Evolutionary conservation across 495 filamentous ascomycete genomes (phyloP), one percentile per base, ranked within the genome.

Genomic region (Trichoderma asperelloides): DNA sequence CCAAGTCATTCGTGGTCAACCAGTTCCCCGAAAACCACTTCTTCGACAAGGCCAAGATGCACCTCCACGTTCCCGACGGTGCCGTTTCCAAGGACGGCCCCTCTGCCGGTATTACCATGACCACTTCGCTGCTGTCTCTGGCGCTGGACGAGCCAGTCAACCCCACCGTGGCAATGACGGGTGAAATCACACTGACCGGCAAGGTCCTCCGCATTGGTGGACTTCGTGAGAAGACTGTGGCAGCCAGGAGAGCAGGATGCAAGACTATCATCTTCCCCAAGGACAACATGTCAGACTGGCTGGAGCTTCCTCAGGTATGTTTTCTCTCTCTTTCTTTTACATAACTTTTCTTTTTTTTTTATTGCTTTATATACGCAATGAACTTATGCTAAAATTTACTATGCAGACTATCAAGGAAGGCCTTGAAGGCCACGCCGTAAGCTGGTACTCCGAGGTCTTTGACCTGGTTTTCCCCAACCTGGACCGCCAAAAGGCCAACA

Each of bases 171-270:
- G 94, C 96, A 63, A 99, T 99, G 96, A 99, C 96, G 25, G 96
- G 96, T 70, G 96, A 99, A 79, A 79, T 99, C 70, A 99, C 96
- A 0, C 90, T 99, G 64, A 99, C 96, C 25, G 96, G 96, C 37
- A 98, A 98, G 78, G 94, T 99, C 7, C 80, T 99, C 66, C 85
- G 96, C 71, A 99, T 99, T 79, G 96, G 96, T 30, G 96, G 96
- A 0, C 79, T 99, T 71, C 83, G 96, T 66, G 96, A 99, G 84
- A 99, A 99, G 87, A 96, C 95, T n/a, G 95, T 99, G 64, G 96
- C 96, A 63, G 96, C 96, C 63, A 85, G 93, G 69, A 84, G 96
- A 67, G 95, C 96, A 62, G 96, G 96, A 67, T 96, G 92, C 68
- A 95, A 89, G 80, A 97, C 86, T 81, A 87, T 99, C 72, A 88